phyloP scores from a whole-genome alignment of 1,139 yeast species.

The Meyerozyma guilliermondii region DNA sequence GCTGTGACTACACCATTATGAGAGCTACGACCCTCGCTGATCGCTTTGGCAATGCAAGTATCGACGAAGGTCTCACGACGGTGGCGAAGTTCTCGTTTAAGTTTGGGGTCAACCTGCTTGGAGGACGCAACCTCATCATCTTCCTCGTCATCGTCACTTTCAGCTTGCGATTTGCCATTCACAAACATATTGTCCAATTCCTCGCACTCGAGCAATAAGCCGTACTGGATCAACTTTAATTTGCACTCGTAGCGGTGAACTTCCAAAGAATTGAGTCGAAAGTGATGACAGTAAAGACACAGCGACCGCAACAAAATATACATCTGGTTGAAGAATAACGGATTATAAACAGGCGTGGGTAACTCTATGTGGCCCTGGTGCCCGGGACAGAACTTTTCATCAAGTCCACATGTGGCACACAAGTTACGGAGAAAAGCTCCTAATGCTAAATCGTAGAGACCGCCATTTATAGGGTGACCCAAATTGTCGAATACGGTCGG shows the following conservation, averaged over 20 bases:
- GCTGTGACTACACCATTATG: conserved; percentile 72
- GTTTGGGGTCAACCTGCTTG: conserved; percentile 27
- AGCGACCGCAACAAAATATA: conserved; percentile 77
- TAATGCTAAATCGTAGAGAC: conserved; percentile 86
- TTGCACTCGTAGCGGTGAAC: conserved; percentile 76
- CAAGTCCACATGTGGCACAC: conserved; percentile 95
- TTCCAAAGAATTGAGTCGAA: conserved; percentile 64
- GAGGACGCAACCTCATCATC: conserved; percentile 17
- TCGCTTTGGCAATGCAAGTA: conserved; percentile 64
- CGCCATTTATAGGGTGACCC: conserved; percentile 94
- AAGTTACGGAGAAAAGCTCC: conserved; percentile 89
- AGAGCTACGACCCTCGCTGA: conserved; percentile 70
- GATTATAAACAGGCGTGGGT: conserved; percentile 94
- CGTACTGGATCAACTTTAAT: conserved; percentile 79
- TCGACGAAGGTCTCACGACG: conserved; percentile 71
- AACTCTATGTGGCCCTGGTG: conserved; percentile 97
- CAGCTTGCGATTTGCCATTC: conserved; percentile 21
- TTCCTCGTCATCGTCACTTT: conserved; percentile 30
- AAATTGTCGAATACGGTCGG: conserved; percentile 92
- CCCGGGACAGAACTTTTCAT: conserved; percentile 94
- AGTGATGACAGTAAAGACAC: conserved; percentile 87
- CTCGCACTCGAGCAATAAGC: conserved; percentile 73
- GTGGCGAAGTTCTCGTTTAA: conserved; percentile 44
- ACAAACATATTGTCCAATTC: conserved; percentile 63
- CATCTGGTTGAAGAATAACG: conserved; percentile 88